These are phyloP conservation scores for Setaria italica DNA, from an alignment of 202 grass and related monocot genomes.

Conservation along the genomic window DNA sequence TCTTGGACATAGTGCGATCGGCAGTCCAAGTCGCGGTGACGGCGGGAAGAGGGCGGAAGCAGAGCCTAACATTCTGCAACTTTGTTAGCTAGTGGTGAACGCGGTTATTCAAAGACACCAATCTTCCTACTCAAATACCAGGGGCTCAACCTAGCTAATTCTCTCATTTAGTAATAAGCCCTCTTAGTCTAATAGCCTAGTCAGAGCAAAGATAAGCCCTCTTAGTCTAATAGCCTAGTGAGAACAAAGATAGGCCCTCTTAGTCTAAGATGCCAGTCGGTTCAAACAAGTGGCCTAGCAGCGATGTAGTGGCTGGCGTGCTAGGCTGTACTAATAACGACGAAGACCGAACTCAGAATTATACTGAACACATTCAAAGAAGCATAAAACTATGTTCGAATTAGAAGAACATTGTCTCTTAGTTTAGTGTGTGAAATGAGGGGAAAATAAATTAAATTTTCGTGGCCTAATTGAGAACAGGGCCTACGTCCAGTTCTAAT, in stretches of 20 bases:
- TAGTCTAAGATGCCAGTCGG: neutral
- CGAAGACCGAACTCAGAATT: neutral
- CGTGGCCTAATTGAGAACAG: neutral
- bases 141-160: neutral
- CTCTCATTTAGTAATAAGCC: neutral
- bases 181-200: neutral
- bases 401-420: neutral
- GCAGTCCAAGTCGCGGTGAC: neutral
- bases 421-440: neutral
- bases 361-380: neutral
- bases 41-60: neutral
- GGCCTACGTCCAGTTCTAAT: neutral
- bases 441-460: neutral
- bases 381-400: neutral
- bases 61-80: constrained; percentile 7
- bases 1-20: neutral
- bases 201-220: neutral
- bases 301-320: neutral
- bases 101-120: too few species aligned
- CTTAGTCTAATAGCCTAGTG: neutral
- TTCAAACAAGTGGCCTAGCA: neutral
- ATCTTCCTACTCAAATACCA: neutral
- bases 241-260: neutral
- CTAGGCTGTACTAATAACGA: neutral
- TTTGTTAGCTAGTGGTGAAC: neutral